These are phyloP conservation scores for Penicillium silybi DNA, from an alignment of 495 filamentous ascomycete genomes.

Conservation along the genomic window DNA sequence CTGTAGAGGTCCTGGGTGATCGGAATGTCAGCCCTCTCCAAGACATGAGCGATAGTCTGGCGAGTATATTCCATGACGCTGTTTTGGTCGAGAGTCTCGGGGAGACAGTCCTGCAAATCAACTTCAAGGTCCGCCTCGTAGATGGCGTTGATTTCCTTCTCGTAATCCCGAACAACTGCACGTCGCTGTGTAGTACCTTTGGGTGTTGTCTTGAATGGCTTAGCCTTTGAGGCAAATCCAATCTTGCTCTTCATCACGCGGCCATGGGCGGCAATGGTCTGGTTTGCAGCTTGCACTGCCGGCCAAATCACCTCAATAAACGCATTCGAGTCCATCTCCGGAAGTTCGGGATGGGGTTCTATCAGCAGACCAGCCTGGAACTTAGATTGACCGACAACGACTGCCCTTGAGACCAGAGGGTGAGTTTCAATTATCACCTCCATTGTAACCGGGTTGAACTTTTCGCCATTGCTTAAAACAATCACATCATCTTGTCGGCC, in stretches of 20 bases:
- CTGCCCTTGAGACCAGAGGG: conserved; percentile 21
- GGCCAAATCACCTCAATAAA: conserved; percentile 40
- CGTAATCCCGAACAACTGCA: conserved; percentile 20
- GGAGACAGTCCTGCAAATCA: conserved; percentile 7
- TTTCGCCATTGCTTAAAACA: conserved; percentile 35
- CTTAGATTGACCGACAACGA: conserved; percentile 33
- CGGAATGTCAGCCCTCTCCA: conserved; percentile 12
- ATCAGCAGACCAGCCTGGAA: conserved; percentile 37
- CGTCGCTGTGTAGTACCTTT: conserved; percentile 47
- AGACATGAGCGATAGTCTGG: conserved; percentile 6
- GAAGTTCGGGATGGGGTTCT: conserved; percentile 17
- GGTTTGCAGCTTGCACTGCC: conserved; percentile 45
- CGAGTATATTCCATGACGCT: conserved; percentile 6
- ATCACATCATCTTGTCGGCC: conserved; percentile 41
- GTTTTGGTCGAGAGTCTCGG: conserved; percentile 6
- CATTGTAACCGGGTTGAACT: conserved; percentile 32
- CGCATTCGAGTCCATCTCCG: conserved; percentile 23
- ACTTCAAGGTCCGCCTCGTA: conserved; percentile 18
- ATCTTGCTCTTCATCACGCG: conserved; percentile 24
- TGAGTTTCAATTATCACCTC: conserved; percentile 30
- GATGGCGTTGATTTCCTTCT: conserved; percentile 24
- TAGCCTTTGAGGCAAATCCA: conserved; percentile 38
- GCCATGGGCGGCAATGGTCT: conserved; percentile 27
- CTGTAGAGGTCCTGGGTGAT: conserved; percentile 21
- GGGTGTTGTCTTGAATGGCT: conserved; percentile 49